A percentile compares a stretch with the other conserved stretches of the same genome.
These are phyloP conservation scores for Pythium monospermum DNA, from an alignment of 352 stramenopile genomes.

Conservation along the genomic window DNA sequence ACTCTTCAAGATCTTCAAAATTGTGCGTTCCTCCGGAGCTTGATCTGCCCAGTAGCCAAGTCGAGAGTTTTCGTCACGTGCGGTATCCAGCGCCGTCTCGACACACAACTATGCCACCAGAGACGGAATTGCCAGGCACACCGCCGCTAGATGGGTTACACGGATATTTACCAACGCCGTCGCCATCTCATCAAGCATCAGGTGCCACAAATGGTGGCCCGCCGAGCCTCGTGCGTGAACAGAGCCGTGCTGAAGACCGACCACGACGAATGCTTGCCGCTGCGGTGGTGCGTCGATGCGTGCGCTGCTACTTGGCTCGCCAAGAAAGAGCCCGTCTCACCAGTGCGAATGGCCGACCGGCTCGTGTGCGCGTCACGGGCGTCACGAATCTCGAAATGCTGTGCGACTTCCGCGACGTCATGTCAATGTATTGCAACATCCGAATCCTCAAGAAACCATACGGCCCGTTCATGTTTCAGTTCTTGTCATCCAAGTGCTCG, in stretches of 20 bases:
- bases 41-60: background rate
- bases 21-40: conserved; percentile 2
- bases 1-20: too few relatives aligned
- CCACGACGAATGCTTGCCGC: conserved; percentile 30
- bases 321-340: conserved; percentile 20
- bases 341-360: conserved; percentile 54
- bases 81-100: conserved; percentile 7
- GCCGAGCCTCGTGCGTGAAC: conserved; percentile 20
- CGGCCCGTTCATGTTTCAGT: conserved; percentile 86
- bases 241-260: conserved; percentile 28
- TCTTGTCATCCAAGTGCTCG: conserved; percentile 47
- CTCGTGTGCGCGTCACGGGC: conserved; percentile 45
- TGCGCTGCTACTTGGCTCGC: conserved; percentile 33
- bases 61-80: conserved; percentile 17
- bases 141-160: conserved; percentile 31
- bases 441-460: conserved; percentile 84
- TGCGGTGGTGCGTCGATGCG: conserved; percentile 27
- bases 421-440: conserved; percentile 66
- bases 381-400: conserved; percentile 61
- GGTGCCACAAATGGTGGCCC: background rate
- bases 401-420: conserved; percentile 70
- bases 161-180: background rate
- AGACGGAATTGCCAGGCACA: conserved; percentile 53
- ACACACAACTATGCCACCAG: conserved; percentile 2
- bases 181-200: background rate